Evolutionary conservation across 2,329 filamentous ascomycete species (phyloP).

Genomic region (Fusarium miscanthi): DNA sequence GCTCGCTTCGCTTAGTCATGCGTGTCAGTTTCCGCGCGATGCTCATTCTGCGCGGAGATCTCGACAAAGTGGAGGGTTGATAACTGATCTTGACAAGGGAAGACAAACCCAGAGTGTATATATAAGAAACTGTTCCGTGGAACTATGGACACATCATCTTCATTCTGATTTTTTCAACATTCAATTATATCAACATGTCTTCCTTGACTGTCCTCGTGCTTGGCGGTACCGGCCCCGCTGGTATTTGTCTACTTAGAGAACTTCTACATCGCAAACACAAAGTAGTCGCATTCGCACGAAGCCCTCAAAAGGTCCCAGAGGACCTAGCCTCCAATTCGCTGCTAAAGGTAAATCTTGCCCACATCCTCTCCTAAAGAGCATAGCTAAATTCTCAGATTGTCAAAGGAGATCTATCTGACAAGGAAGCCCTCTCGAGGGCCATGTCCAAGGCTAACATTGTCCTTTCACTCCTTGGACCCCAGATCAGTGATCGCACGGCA

Average conservation of each 20-base stretch:
- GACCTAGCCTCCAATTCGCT: constrained; percentile 2
- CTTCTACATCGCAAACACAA: constrained; percentile 43
- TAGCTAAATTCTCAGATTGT: neutral
- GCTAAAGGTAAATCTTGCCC: constrained; percentile 2
- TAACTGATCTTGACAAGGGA: neutral
- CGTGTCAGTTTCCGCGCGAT: neutral
- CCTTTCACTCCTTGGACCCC: constrained; percentile 27
- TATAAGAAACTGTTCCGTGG: neutral
- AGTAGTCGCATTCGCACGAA: constrained; percentile 36
- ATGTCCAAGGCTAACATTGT: constrained; percentile 6
- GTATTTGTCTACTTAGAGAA: constrained; percentile 47
- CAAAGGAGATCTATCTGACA: neutral
- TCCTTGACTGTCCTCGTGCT: constrained; percentile 38
- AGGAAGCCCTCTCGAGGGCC: neutral
- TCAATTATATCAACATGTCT: neutral
- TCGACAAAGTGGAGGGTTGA: too few species aligned
- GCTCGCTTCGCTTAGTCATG: too few species aligned
- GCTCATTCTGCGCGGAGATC: neutral
- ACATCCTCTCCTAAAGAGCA: accelerated
- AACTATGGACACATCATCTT: too few species aligned
- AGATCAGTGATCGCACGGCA: neutral
- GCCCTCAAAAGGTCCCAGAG: constrained; percentile 9
- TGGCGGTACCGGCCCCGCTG: constrained; percentile 49
- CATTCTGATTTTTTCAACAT: neutral
- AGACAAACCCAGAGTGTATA: neutral